Conservation (phyloP, 352 stramenopile genomes). For the Phytophthora citrophthora region DNA sequence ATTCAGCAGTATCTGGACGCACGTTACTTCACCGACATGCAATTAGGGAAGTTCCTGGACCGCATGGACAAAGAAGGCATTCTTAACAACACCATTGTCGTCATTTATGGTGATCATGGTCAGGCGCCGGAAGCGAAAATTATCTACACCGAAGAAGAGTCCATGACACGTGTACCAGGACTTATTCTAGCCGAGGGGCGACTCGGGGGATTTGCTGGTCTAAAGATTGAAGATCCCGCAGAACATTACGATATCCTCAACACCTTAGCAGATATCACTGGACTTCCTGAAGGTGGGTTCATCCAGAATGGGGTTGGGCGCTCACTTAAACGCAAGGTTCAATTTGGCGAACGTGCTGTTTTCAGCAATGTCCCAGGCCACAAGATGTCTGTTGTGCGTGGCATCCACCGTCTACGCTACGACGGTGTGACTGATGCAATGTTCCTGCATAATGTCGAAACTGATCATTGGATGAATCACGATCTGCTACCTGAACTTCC, state of each 20-base stretch:
- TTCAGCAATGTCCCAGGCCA: conserved; percentile 58
- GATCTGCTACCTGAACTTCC: conserved; percentile 40
- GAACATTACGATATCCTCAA: conserved; percentile 71
- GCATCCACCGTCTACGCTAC: conserved; percentile 52
- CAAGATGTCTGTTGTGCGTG: conserved; percentile 57
- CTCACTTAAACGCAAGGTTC: conserved; percentile 52
- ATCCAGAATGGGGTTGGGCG: conserved; percentile 57
- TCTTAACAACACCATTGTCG: conserved; percentile 63
- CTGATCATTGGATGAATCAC: conserved; percentile 36
- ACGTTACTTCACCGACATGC: conserved; percentile 64
- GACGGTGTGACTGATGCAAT: conserved; percentile 42
- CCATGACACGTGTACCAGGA: conserved; percentile 42
- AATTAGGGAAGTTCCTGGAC: conserved; percentile 61
- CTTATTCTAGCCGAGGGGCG: conserved; percentile 58
- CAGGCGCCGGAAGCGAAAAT: conserved; percentile 47
- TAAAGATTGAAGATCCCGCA: conserved; percentile 46
- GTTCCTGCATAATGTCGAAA: conserved; percentile 48
- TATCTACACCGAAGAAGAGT: conserved; percentile 50
- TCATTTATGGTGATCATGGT: conserved; percentile 63
- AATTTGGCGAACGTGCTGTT: conserved; percentile 35
- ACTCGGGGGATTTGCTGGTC: conserved; percentile 40
- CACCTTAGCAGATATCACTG: conserved; percentile 66
- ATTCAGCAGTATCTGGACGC: conserved; percentile 57
- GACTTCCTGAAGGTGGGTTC: conserved; percentile 55
- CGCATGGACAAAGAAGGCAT: conserved; percentile 46